Conservation (phyloP, 2,329 filamentous ascomycete genomes). For the Arthrobotrys musiformis region DNA sequence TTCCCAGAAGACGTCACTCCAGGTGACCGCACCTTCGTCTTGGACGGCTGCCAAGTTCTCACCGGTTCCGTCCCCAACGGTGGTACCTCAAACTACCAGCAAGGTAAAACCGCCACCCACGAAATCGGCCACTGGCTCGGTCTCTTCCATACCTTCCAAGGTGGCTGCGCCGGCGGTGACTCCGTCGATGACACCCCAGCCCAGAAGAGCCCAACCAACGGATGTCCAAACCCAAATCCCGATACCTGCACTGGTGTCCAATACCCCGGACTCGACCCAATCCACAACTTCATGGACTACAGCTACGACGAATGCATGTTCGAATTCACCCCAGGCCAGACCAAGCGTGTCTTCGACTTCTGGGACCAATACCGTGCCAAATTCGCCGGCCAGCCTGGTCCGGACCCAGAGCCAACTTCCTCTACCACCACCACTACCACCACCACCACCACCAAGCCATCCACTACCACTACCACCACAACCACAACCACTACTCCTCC, state of each 20-base stretch:
- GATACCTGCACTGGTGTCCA: constrained; percentile 60
- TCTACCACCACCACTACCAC: constrained; percentile 20
- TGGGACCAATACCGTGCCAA: constrained; percentile 63
- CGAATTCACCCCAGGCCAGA: constrained; percentile 65
- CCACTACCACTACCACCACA: constrained; percentile 11
- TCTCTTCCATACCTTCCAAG: constrained; percentile 66
- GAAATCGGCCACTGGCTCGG: constrained; percentile 67
- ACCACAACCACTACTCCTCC: background rate
- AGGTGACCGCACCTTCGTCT: constrained; percentile 62
- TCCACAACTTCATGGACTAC: constrained; percentile 62
- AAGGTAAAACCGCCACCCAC: constrained; percentile 59
- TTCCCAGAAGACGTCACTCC: constrained; percentile 57
- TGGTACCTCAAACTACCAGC: constrained; percentile 60
- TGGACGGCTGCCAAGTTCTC: constrained; percentile 63
- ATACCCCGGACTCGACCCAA: constrained; percentile 59
- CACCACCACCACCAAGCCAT: background rate
- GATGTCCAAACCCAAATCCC: constrained; percentile 63
- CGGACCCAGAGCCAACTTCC: constrained; percentile 11
- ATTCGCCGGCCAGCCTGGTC: constrained; percentile 24
- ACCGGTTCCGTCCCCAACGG: constrained; percentile 63
- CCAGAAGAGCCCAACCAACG: constrained; percentile 60
- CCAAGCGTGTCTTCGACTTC: constrained; percentile 63
- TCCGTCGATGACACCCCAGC: constrained; percentile 64
- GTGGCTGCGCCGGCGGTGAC: constrained; percentile 63
- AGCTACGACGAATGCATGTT: constrained; percentile 65